Conservation (phyloP, 371 early-diverging fungal species). For the Rhizomucor pusillus region DNA sequence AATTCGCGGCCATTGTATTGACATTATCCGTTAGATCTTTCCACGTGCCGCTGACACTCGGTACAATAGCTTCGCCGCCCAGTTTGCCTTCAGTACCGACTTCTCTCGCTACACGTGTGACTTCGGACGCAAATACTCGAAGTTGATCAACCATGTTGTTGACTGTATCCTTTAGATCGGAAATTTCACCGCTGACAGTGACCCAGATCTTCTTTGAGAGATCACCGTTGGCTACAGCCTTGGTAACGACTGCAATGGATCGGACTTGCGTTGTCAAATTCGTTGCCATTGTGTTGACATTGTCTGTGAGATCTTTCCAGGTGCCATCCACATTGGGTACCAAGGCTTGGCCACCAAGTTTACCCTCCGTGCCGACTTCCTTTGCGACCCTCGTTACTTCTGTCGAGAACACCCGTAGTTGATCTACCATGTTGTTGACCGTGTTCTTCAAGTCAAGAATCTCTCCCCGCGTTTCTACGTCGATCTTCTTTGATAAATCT, state of each 20-base stretch:
- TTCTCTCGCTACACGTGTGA: conserved; percentile 29
- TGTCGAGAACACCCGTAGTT: conserved; percentile 33
- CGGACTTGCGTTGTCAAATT: conserved; percentile 51
- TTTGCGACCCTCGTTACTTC: conserved; percentile 44
- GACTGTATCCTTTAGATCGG: conserved; percentile 39
- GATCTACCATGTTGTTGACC: conserved; percentile 60
- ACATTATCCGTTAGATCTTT: conserved; percentile 46
- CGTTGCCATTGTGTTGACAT: conserved; percentile 49
- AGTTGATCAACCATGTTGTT: conserved; percentile 49
- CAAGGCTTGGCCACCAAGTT: conserved; percentile 36
- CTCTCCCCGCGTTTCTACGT: conserved; percentile 64
- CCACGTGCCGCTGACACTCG: conserved; percentile 48
- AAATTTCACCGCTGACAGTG: conserved; percentile 64
- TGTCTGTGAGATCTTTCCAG: conserved; percentile 51
- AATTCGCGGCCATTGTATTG: conserved; percentile 41
- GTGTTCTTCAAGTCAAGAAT: conserved; percentile 64
- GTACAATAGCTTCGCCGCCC: conserved; percentile 29
- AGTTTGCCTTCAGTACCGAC: conserved; percentile 51
- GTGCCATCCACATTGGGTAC: conserved; percentile 47
- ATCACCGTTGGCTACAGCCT: conserved; percentile 56
- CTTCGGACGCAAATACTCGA: conserved; percentile 34
- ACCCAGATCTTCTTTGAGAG: conserved; percentile 55
- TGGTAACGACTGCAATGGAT: conserved; percentile 50
- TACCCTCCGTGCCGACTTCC: conserved; percentile 53
- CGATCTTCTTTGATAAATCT: conserved; percentile 58